Conservation (phyloP, 225 moss, liverwort and hornwort genomes). For the Physcomitrellopsis africana region DNA sequence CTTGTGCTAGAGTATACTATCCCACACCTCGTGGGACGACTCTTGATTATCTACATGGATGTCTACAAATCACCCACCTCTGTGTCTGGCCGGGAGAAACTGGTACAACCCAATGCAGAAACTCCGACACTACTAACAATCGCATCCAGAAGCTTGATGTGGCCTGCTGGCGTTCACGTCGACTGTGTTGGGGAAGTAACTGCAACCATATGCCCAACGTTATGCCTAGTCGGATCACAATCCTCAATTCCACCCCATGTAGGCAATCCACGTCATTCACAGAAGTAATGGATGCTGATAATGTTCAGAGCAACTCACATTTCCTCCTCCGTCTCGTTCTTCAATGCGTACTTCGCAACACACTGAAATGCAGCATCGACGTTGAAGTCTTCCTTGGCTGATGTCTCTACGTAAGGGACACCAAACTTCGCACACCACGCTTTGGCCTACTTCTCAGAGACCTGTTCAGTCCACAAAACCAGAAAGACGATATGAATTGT, state of each 20-base stretch:
- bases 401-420: constrained; percentile 93
- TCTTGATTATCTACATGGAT: constrained; percentile 18
- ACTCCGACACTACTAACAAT: constrained; percentile 46
- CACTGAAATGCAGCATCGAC: constrained; percentile 95
- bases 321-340: constrained; percentile 95
- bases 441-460: constrained; percentile 96
- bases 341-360: constrained; percentile 93
- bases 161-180: constrained; percentile 81
- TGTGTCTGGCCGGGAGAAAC: neutral
- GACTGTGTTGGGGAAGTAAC: constrained; percentile 92
- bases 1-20: constrained; percentile 26
- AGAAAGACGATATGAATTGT: neutral
- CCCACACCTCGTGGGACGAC: constrained; percentile 16
- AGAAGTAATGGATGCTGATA: neutral
- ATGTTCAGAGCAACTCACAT: constrained; percentile 52
- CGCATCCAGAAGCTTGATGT: constrained; percentile 82
- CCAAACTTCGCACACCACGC: constrained; percentile 91
- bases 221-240: constrained; percentile 6
- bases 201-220: constrained; percentile 51
- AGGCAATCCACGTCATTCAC: neutral
- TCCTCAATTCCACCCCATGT: neutral
- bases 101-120: constrained; percentile 5
- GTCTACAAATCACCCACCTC: constrained; percentile 13
- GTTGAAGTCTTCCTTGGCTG: constrained; percentile 92
- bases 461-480: constrained; percentile 42